Conservation (phyloP, 768 basidiomycete species). For the Tricholoma furcatifolium region DNA sequence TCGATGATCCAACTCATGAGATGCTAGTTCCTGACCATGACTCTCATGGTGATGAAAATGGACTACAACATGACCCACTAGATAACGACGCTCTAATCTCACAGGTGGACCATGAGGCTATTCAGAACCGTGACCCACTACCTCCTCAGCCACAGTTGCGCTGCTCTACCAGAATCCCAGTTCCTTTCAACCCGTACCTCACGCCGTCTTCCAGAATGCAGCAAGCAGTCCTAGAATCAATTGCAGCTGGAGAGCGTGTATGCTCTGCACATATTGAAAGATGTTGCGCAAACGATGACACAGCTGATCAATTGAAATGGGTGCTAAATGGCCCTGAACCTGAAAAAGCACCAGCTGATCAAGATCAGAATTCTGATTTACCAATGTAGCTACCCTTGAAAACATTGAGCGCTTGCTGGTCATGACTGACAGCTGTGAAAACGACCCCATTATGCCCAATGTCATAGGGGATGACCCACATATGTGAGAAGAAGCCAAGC, state of each 20-base stretch:
- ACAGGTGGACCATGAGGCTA: too few relatives aligned
- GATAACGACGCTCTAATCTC: too few relatives aligned
- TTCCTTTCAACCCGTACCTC: neutral
- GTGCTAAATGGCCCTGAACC: too few relatives aligned
- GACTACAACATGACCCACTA: too few relatives aligned
- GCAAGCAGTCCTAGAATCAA: neutral
- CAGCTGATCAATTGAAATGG: too few relatives aligned
- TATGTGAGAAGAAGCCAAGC: conserved; percentile 22
- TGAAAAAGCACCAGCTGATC: too few relatives aligned
- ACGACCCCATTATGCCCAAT: neutral
- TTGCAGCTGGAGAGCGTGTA: neutral
- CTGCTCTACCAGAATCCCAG: neutral
- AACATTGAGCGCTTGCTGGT: neutral
- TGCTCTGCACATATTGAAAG: neutral
- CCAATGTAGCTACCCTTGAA: neutral
- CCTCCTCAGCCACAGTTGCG: too few relatives aligned
- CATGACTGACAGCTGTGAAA: neutral
- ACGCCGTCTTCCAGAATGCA: neutral
- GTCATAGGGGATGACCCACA: conserved; percentile 3
- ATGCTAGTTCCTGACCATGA: too few relatives aligned
- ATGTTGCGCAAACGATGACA: too few relatives aligned
- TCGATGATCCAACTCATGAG: too few relatives aligned
- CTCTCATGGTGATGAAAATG: too few relatives aligned
- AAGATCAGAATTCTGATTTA: neutral
- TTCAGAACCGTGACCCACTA: too few relatives aligned